phyloP scores from a whole-genome alignment of 768 basidiomycete genomes.

The Mycena crocata region DNA sequence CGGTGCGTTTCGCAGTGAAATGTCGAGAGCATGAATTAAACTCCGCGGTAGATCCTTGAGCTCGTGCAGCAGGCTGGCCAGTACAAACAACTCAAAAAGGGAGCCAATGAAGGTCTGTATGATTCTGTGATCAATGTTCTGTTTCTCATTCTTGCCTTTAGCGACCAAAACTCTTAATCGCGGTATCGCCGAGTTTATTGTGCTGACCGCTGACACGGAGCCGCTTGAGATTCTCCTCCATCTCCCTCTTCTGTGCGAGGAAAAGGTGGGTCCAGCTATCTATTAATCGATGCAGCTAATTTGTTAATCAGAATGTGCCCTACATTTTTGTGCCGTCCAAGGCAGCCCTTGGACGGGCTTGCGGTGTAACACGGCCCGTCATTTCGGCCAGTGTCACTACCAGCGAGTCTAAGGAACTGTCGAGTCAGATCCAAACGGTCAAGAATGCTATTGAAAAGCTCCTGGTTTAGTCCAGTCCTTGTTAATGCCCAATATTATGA shows the following conservation, averaged over 20 bases:
- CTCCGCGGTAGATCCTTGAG: conserved; percentile 82
- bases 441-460: conserved; percentile 86
- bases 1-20: conserved; percentile 58
- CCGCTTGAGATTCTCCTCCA: conserved; percentile 98
- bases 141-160: conserved; percentile 41
- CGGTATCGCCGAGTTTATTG: conserved; percentile 97
- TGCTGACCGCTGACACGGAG: conserved; percentile 96
- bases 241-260: conserved; percentile 96
- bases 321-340: conserved; percentile 97
- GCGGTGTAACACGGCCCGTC: conserved; percentile 94
- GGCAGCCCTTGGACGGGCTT: conserved; percentile 95
- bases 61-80: conserved; percentile 95
- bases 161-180: conserved; percentile 99
- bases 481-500: neutral
- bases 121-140: neutral
- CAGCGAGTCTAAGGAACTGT: conserved; percentile 91
- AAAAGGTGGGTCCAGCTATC: conserved; percentile 74
- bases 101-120: conserved; percentile 94
- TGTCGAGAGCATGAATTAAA: neutral
- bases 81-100: conserved; percentile 99
- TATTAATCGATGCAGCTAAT: neutral
- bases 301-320: conserved; percentile 81
- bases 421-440: conserved; percentile 87
- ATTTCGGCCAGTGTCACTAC: conserved; percentile 98
- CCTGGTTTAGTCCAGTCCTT: conserved; percentile 49